Base-by-base conservation (phyloP, 1,284 basidiomycete species). In the Ceratobasidium sp. region DNA sequence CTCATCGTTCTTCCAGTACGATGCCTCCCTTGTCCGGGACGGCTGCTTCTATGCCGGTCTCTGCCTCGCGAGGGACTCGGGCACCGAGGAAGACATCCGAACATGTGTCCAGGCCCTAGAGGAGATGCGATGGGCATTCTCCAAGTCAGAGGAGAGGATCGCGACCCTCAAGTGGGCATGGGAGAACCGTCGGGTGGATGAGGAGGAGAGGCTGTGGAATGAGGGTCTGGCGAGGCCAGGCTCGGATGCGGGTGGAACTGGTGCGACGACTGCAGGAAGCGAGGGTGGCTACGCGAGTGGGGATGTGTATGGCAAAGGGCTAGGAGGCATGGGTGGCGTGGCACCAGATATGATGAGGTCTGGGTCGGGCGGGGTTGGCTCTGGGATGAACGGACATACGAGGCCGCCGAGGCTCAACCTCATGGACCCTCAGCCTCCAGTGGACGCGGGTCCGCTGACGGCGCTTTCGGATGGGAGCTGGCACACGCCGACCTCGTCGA, bases 101-200 rank as follows among this genome's bases (percentile, higher is more conserved):
- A 80, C 88, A 11, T 95, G 91, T 77, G 81, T 95, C 0, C 84
- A 86, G 21, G 92, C 92, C 5, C 85, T 96, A 16, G 82, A 86
- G 11, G 88, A 92, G 79, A 90, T 94, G 86, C 87, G 88, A 13
- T 96, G 94, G 93, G 88, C 87, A 2, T 92, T 89, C 78, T 89
- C 89, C 13, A 90, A 89, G 78, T 88, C 87, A 73, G 87, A 89
- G 72, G 92, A 93, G 77, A 84, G 89, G 50, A 87, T 88, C 77
- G 86, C 87, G 74, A 87, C 86, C 0, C 82, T 93, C 57, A 84
- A 83, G 72, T 83, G 86, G 77, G 84, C 91, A 41, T 91, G 90
- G 89, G 85, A 89, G 70, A 58, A 71, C 55, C 35, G 54, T 8
- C 26, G 49, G 16, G 64, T 67, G 23, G 64, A 67, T 21, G 64